A percentile compares a stretch with the other conserved stretches of the same genome.
phyloP scores from a whole-genome alignment of 345 rosid genomes.

The Euphorbia pulcherrima region DNA sequence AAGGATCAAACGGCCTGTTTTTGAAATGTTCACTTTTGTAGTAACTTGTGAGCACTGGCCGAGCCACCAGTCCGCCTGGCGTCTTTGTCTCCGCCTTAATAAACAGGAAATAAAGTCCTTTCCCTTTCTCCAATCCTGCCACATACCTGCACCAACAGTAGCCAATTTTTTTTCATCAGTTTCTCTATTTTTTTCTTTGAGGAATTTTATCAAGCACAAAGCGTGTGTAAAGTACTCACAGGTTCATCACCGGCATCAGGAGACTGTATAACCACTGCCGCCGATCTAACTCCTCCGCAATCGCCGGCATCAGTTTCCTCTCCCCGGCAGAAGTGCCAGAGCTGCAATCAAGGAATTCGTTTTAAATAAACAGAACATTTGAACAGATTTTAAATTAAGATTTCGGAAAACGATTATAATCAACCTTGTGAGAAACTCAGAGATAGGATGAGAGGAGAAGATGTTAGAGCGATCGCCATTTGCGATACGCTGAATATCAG shows the following conservation, averaged over 20 bases:
- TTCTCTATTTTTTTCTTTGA: too few species aligned
- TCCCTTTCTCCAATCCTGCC: constrained; percentile 85
- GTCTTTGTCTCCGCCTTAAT: constrained; percentile 87
- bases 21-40: constrained; percentile 88
- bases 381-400: background rate
- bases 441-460: constrained; percentile 75
- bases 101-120: constrained; percentile 76
- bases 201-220: background rate
- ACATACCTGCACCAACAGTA: constrained; percentile 49
- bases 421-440: constrained; percentile 94
- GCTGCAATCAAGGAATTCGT: constrained; percentile 30
- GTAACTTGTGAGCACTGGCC: constrained; percentile 95
- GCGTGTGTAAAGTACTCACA: constrained; percentile 42
- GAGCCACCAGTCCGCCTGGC: constrained; percentile 77
- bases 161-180: too few species aligned
- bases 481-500: constrained; percentile 90
- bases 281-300: constrained; percentile 83
- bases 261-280: constrained; percentile 85
- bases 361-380: background rate
- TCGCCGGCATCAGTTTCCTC: constrained; percentile 94
- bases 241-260: constrained; percentile 96
- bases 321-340: constrained; percentile 99
- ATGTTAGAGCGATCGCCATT: constrained; percentile 85
- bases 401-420: background rate
- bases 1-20: constrained; percentile 80